Evolutionary conservation across 169 alveolate species (phyloP).

Genomic region (Plasmodium inui): DNA sequence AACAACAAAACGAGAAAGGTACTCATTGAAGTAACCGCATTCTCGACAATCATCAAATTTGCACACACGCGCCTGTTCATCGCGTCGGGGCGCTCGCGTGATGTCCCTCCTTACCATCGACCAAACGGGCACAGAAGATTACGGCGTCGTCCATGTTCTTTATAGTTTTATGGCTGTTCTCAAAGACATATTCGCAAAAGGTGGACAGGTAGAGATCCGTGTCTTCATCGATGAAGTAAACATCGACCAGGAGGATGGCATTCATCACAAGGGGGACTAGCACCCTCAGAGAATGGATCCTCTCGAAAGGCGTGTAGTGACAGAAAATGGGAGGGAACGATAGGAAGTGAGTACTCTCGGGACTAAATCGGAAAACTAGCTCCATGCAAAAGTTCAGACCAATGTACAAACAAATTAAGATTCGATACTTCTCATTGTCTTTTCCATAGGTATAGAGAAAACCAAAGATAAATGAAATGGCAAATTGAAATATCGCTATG

Average conservation of each 20-base stretch:
- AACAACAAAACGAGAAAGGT: not conserved
- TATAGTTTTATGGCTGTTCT: constrained; percentile 24
- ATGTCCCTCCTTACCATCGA: constrained; percentile 38
- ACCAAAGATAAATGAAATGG: constrained; percentile 76
- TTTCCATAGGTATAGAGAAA: constrained; percentile 73
- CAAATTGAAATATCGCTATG: constrained; percentile 75
- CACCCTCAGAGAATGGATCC: constrained; percentile 47
- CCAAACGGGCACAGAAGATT: constrained; percentile 56
- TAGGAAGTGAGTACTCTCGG: constrained; percentile 37
- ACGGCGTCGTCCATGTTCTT: constrained; percentile 59
- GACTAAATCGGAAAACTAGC: constrained; percentile 49
- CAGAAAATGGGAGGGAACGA: constrained; percentile 46
- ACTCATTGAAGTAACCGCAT: not conserved
- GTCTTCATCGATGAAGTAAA: constrained; percentile 65
- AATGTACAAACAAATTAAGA: constrained; percentile 61
- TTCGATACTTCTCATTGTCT: constrained; percentile 69
- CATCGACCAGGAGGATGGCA: constrained; percentile 36
- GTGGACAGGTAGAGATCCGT: constrained; percentile 18
- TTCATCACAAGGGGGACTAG: constrained; percentile 74
- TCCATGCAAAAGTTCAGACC: constrained; percentile 64
- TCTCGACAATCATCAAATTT: not conserved
- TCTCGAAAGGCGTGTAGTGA: constrained; percentile 69
- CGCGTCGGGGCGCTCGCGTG: not conserved
- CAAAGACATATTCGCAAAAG: constrained; percentile 65
- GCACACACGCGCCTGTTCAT: not conserved